Conservation (phyloP, 2,329 filamentous ascomycete species). For the Dendrostoma leiphaemia region DNA sequence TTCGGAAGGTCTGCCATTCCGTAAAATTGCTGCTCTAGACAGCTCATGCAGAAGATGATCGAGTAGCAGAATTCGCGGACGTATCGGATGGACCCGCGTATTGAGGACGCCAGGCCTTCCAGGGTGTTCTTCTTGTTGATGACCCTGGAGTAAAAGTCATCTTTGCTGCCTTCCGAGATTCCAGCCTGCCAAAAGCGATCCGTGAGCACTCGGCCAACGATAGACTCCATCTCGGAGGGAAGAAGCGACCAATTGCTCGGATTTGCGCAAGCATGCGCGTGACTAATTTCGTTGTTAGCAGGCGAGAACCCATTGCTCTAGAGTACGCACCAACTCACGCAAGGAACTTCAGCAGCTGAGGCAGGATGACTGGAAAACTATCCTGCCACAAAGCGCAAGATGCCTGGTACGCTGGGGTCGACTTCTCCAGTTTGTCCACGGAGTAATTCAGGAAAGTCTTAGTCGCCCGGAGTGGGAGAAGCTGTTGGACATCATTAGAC, state of each 20-base stretch:
- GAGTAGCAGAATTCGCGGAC: constrained; percentile 93
- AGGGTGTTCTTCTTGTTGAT: constrained; percentile 84
- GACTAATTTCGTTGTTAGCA: constrained; percentile 43
- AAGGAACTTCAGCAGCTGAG: constrained; percentile 79
- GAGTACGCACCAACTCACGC: constrained; percentile 43
- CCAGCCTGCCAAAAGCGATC: constrained; percentile 98
- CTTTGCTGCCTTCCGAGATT: constrained; percentile 91
- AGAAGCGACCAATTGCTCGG: constrained; percentile 78
- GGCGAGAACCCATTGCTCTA: background rate
- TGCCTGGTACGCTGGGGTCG: constrained; percentile 68
- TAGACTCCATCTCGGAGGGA: constrained; percentile 69
- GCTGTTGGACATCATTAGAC: constrained; percentile 35
- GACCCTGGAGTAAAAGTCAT: constrained; percentile 93
- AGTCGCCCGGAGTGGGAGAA: constrained; percentile 78
- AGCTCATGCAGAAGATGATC: constrained; percentile 89
- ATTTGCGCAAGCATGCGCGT: constrained; percentile 90
- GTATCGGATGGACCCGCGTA: constrained; percentile 83
- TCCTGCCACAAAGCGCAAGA: constrained; percentile 84
- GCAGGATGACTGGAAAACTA: constrained; percentile 77
- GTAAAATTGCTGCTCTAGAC: constrained; percentile 85
- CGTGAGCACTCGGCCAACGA: constrained; percentile 81
- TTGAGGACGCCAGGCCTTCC: constrained; percentile 90
- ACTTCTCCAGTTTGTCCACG: constrained; percentile 81
- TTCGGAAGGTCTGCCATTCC: constrained; percentile 80
- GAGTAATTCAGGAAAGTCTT: constrained; percentile 92